phyloP scores from a whole-genome alignment of 2,329 filamentous ascomycete species.

The Gnomoniopsis smithogilvyi region DNA sequence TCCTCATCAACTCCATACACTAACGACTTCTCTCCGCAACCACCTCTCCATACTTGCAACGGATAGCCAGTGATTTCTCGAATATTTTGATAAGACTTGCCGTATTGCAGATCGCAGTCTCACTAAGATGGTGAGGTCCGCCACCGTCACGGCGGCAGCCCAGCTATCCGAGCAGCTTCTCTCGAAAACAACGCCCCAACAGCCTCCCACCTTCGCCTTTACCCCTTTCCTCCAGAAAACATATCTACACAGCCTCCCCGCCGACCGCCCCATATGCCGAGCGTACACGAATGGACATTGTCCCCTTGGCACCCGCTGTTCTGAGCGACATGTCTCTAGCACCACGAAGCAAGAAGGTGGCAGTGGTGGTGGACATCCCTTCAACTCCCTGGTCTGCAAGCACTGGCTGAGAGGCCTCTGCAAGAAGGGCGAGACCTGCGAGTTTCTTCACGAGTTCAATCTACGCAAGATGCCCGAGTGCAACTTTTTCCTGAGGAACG shows the following conservation, averaged over 20 bases:
- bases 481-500: slow-evolving; percentile 90
- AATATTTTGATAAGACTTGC: no score
- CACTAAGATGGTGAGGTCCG: slow-evolving; percentile 22
- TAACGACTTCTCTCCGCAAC: no score
- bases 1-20: no score
- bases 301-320: slow-evolving; percentile 77
- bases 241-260: slow-evolving; percentile 79
- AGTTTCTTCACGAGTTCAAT: slow-evolving; percentile 99
- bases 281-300: slow-evolving; percentile 85
- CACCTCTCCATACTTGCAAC: no score
- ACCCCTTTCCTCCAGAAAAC: slow-evolving; percentile 78
- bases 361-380: slow-evolving; percentile 42
- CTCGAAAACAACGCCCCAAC: slow-evolving; percentile 46
- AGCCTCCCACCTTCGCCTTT: slow-evolving; percentile 72
- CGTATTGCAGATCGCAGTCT: background rate
- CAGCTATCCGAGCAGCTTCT: slow-evolving; percentile 48
- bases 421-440: slow-evolving; percentile 95
- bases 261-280: slow-evolving; percentile 78
- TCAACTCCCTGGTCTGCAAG: slow-evolving; percentile 91
- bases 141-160: slow-evolving; percentile 23
- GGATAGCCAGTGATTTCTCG: no score
- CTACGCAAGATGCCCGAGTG: slow-evolving; percentile 97
- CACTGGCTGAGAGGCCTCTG: slow-evolving; percentile 96
- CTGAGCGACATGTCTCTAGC: slow-evolving; percentile 69
- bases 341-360: slow-evolving; percentile 26